Percentiles rank a stretch among this genome's conserved stretches.
These are phyloP conservation scores for Arachnopeziza araneosa DNA, from an alignment of 2,329 filamentous ascomycete species.

Conservation along the genomic window DNA sequence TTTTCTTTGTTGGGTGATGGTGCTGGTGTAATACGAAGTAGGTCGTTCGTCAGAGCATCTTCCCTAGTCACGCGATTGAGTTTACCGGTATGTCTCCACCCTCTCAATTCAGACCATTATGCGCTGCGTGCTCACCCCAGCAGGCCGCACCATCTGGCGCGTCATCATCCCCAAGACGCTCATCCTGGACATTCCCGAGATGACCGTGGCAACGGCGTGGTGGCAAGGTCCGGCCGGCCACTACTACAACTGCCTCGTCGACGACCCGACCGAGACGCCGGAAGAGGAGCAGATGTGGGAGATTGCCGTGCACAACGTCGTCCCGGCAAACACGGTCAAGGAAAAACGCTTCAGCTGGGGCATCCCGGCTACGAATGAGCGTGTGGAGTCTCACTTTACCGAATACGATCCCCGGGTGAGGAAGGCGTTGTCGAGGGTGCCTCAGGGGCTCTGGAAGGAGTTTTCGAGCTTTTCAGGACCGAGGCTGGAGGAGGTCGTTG, in stretches of 20 bases:
- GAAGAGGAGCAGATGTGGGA: constrained; percentile 33
- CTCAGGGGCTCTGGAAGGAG: constrained; percentile 38
- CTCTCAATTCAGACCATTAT: too few species aligned
- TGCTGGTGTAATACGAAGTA: constrained; percentile 11
- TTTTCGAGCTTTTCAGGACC: constrained; percentile 44
- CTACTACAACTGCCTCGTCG: constrained; percentile 38
- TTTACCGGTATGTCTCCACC: constrained; percentile 35
- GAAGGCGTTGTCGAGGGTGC: constrained; percentile 35
- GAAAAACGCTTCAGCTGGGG: constrained; percentile 35
- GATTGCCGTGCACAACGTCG: constrained; percentile 34
- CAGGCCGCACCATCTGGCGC: constrained; percentile 44
- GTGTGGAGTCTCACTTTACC: constrained; percentile 35
- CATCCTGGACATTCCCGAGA: constrained; percentile 29
- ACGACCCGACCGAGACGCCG: constrained; percentile 21
- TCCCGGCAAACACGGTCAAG: constrained; percentile 28
- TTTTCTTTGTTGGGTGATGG: not conserved
- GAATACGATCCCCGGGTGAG: constrained; percentile 37
- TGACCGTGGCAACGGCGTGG: constrained; percentile 34
- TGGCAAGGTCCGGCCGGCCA: constrained; percentile 40
- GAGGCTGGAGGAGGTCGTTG: constrained; percentile 35
- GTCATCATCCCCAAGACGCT: constrained; percentile 35
- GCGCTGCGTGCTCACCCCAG: too few species aligned
- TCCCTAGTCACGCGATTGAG: constrained; percentile 37
- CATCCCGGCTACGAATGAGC: constrained; percentile 32
- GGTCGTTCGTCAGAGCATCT: constrained; percentile 38